phyloP scores from a whole-genome alignment of 192 early-diverging fungal genomes.

The Chytriomyces confervae region DNA sequence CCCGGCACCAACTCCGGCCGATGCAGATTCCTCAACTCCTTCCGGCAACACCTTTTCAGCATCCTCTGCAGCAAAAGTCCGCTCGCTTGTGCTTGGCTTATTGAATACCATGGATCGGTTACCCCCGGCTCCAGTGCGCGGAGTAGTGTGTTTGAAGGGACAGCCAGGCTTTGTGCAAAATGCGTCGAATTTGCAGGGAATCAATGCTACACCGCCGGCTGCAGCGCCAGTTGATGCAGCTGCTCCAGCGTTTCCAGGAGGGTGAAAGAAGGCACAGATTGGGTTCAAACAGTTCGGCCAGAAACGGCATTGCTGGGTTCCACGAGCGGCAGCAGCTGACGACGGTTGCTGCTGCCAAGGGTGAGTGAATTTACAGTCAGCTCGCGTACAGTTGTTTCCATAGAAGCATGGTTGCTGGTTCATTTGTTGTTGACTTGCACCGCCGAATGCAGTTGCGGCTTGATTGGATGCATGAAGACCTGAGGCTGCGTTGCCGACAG shows the following conservation, averaged over 20 bases:
- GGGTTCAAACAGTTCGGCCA: constrained; percentile 44
- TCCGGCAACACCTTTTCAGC: constrained; percentile 35
- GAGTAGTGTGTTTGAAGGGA: constrained; percentile 36
- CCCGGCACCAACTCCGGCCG: background rate
- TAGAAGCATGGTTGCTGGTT: constrained; percentile 39
- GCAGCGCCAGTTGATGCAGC: constrained; percentile 11
- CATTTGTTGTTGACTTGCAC: background rate
- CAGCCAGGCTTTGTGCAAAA: constrained; percentile 47
- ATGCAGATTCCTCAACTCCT: constrained; percentile 6
- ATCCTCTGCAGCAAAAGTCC: constrained; percentile 34
- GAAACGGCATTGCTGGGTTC: constrained; percentile 34
- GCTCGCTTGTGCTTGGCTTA: background rate
- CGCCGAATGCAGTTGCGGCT: background rate
- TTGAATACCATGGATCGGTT: background rate
- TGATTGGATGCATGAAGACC: background rate
- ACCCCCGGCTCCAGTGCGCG: background rate
- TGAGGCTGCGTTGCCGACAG: background rate
- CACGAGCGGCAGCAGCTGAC: background rate
- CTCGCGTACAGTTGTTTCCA: constrained; percentile 42
- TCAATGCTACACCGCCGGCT: background rate
- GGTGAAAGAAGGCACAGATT: constrained; percentile 43
- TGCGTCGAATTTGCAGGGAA: constrained; percentile 49
- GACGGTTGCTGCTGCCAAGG: constrained; percentile 39
- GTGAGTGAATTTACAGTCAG: constrained; percentile 49
- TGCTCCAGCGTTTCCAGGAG: constrained; percentile 15